These are phyloP conservation scores for Acrodontium crateriforme DNA, from an alignment of 2,329 filamentous ascomycete genomes.

Conservation along the genomic window DNA sequence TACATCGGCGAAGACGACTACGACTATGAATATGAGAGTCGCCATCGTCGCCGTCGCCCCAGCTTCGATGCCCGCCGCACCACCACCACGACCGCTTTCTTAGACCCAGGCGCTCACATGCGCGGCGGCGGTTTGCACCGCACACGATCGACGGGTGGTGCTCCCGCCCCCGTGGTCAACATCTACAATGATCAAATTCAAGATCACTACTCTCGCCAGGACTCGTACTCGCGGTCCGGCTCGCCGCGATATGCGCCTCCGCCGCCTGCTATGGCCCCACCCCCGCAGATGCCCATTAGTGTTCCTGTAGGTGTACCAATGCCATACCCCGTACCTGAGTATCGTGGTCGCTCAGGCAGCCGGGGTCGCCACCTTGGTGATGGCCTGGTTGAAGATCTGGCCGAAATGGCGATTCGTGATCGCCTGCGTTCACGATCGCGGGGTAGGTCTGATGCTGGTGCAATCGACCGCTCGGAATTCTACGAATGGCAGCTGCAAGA, in stretches of 20 bases:
- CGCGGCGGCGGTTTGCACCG: slow-evolving; percentile 24
- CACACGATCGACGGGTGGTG: slow-evolving; percentile 30
- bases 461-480: slow-evolving; percentile 11
- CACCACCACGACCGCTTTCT: slow-evolving; percentile 10
- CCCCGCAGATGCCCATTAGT: neutral
- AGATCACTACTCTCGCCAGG: slow-evolving; percentile 11
- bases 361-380: slow-evolving; percentile 11
- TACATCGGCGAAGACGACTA: slow-evolving; percentile 13
- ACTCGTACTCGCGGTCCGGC: slow-evolving; percentile 7
- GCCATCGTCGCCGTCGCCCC: slow-evolving; percentile 5
- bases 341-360: slow-evolving; percentile 8
- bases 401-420: slow-evolving; percentile 16
- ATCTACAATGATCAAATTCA: slow-evolving; percentile 31
- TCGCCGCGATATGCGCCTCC: slow-evolving; percentile 20
- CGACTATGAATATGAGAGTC: slow-evolving; percentile 10
- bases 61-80: slow-evolving; percentile 8
- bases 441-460: slow-evolving; percentile 16
- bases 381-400: slow-evolving; percentile 15
- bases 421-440: slow-evolving; percentile 22
- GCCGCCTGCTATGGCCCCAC: slow-evolving; percentile 10
- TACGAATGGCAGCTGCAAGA: slow-evolving; percentile 20
- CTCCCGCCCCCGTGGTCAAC: slow-evolving; percentile 31
- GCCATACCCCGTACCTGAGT: slow-evolving; percentile 6
- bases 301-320: neutral
- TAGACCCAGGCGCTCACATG: slow-evolving; percentile 10